Evolutionary conservation across 768 basidiomycete species (phyloP), one percentile per base, ranked within the genome.

Genomic region (Cyclocybe cylindracea): DNA sequence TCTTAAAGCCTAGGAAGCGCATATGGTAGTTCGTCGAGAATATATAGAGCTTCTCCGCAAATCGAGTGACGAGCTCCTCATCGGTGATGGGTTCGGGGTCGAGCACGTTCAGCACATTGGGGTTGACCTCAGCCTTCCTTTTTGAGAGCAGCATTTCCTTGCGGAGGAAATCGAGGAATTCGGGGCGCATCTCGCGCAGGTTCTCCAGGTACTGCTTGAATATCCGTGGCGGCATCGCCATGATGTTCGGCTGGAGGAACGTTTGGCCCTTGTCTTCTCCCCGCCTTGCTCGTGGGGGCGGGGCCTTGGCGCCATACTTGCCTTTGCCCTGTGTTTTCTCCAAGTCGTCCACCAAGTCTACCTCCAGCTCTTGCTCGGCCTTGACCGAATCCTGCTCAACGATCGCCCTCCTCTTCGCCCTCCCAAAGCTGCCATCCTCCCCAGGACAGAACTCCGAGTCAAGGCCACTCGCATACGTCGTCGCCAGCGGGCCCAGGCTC

Each of bases 141-240:
- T 48, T 49, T 29, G 44, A 31, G 46, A 66, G 50, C 48, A 24
- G 24, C 24, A 24, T 24, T 24, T 63, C 54, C 29, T 46, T 41
- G 1, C 60, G 62, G 50, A 87, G 42, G 54, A 71, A 83, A 36
- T 74, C 55, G 49, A 72, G 58, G 73, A 92, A 92, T 4, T 72
- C 63, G 2, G 80, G 76, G 2, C 89, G 79, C 46, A 78, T 61
- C 13, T 69, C 55, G 31, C 89, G 82, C 42, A 91, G 69, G 49
- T 78, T 77, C n/a, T 69, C 58, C 38, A 91, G 68, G 65, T 89
- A 88, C 7, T 70, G 67, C 42, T 74, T 60, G 70, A 91, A 91
- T 59, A 85, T 70, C 38, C 61, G 63, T 5, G 74, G 74, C 10
- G 76, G 67, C 88, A 92, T 91, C 34, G 78, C 74, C 18, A 79